Conservation (phyloP, 768 basidiomycete species). For the Artomyces pyxidatus region DNA sequence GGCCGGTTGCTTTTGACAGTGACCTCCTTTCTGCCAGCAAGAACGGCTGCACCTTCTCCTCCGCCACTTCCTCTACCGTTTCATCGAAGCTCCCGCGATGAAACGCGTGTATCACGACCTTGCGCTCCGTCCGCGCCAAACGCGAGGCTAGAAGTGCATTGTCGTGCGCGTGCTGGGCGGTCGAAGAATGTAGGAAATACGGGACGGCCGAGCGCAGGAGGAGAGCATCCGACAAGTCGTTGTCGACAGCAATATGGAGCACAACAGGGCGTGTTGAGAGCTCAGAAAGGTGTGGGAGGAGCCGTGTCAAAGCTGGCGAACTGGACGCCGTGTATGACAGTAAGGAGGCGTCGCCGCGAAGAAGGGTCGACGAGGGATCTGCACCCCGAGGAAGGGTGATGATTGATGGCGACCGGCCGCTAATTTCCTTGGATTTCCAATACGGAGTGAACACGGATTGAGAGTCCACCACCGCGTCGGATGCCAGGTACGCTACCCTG, state of each 20-base stretch:
- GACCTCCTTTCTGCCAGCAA: conserved; percentile 37
- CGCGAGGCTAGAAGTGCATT: conserved; percentile 82
- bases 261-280: conserved; percentile 60
- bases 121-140: conserved; percentile 60
- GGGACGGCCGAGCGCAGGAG: conserved; percentile 73
- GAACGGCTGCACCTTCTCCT: conserved; percentile 54
- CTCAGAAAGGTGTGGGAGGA: conserved; percentile 64
- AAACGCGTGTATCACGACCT: conserved; percentile 84
- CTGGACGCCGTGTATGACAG: conserved; percentile 50
- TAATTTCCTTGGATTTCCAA: conserved; percentile 24
- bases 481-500: conserved; percentile 63
- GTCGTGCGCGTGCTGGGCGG: conserved; percentile 77
- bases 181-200: conserved; percentile 73
- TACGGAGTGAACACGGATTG: conserved; percentile 32
- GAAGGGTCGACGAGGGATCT: conserved; percentile 52
- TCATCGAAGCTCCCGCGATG: conserved; percentile 36
- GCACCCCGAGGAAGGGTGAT: conserved; percentile 53
- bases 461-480: conserved; percentile 56
- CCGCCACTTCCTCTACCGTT: conserved; percentile 41
- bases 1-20: conserved; percentile 8
- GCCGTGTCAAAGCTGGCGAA: conserved; percentile 43
- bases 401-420: conserved; percentile 25
- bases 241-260: conserved; percentile 56
- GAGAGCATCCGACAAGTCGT: conserved; percentile 68
- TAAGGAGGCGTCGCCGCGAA: conserved; percentile 40